Evolutionary conservation across 1,284 basidiomycete species (phyloP), one percentile per base, ranked within the genome.

Genomic region (Leccinum variabile): DNA sequence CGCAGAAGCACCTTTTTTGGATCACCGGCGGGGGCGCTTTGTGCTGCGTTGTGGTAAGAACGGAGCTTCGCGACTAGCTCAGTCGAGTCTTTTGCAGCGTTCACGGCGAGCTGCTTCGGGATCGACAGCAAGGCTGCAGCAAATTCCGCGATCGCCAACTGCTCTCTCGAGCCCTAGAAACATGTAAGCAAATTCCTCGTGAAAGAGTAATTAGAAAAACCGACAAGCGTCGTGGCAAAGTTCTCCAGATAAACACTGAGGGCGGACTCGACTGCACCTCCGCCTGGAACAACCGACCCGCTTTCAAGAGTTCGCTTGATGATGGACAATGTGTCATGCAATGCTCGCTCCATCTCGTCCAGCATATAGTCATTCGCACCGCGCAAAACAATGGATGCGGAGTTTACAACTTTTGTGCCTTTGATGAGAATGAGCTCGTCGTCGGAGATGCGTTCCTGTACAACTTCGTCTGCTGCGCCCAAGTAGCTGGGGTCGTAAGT

Each of bases 361-460:
- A 99, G 81, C 91, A 99, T 94, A 78, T 98, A 99, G 79, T 99
- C 97, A 78, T 99, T 99, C 46, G 97, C 97, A 61, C 97, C 97
- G 63, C 97, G 88, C 65, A 99, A 81, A 63, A 99, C 88, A 73
- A 99, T 92, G 46, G 96, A 98, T 28, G 92, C 84, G 22, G 95
- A 96, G 80, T 81, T 96, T 75, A 98, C 96, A 39, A 95, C 90
- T 80, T 97, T 99, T 60, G 97, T 98, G 5, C 97, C 97, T 80
- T 97, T 98, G 79, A 99, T 84, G 63, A 99, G 82, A 76, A 99
- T 99, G 55, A 98, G 84, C 76, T 99, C 97, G 77, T 99, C 97
- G 72, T 99, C 97, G n/a, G 93, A 91, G 75, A 99, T 94, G 65
- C 97, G 87, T 80, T 98, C 96, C 76, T 99, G 97, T 5, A 93